A percentile compares a stretch with the other conserved stretches of the same genome.
Evolutionary conservation across 306 rosid genomes (phyloP).

Genomic region (Gastrolobium villosum): DNA sequence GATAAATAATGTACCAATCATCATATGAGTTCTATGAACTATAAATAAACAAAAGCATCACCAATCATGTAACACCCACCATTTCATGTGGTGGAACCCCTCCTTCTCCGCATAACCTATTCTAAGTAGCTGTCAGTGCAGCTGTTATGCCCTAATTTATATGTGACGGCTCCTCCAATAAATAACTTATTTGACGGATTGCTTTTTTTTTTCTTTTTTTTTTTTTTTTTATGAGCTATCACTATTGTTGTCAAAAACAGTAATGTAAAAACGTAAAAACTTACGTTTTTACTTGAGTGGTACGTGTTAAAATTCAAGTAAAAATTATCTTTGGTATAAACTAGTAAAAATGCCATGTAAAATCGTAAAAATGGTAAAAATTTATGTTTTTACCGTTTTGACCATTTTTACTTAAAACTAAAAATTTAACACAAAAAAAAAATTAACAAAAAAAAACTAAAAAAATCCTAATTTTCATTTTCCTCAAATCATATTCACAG

Average conservation of each 20-base stretch:
- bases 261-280: too few relatives aligned
- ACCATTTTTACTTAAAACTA: too few relatives aligned
- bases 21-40: constrained; percentile 38
- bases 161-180: constrained; percentile 37
- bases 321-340: too few relatives aligned
- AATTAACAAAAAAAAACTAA: too few relatives aligned
- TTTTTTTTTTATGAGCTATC: constrained; percentile 5
- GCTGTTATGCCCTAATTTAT: constrained; percentile 26
- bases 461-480: too few relatives aligned
- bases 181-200: constrained; percentile 27
- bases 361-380: too few relatives aligned
- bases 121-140: constrained; percentile 44
- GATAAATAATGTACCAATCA: constrained; percentile 42
- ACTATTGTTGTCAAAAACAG: not conserved
- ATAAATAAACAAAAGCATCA: constrained; percentile 11
- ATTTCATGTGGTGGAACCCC: constrained; percentile 52
- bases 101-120: constrained; percentile 1
- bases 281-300: too few relatives aligned
- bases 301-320: too few relatives aligned
- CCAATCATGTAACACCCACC: constrained; percentile 43
- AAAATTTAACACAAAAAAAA: too few relatives aligned
- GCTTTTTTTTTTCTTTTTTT: constrained; percentile 13
- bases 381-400: too few relatives aligned
- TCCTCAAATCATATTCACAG: too few relatives aligned
- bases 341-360: too few relatives aligned